Evolutionary conservation across 176 grass and related monocot genomes (phyloP), one percentile per base, ranked within the genome.

Genomic region (Bothriochloa decipiens): DNA sequence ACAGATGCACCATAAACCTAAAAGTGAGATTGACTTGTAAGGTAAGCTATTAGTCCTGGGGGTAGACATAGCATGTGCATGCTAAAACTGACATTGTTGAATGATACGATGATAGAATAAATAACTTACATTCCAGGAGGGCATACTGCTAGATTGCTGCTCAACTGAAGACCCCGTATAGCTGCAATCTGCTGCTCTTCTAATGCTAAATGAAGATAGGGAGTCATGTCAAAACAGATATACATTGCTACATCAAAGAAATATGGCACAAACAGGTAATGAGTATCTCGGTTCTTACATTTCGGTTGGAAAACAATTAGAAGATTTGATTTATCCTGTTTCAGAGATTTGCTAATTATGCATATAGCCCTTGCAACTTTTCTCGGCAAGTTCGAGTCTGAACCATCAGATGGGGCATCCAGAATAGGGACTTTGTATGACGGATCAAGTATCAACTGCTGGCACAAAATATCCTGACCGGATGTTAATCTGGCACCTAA

Each of bases 231-330:
- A 60, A 60, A 60, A 60, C 22, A 60, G 57, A 60, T 60, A 60
- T 60, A 60, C 57, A 60, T 60, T 60, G 57, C 57, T 60, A 63
- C 45, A 78, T 86, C 7, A 64, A 76, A 32, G 40, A 79, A 14
- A 68, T 28, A 22, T 40, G 49, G 49, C n/a, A 87, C 3, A 82
- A 68, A 36, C 46, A 57, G 16, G 82, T 23, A 20, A 53, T 41
- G 26, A 52, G 72, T 77, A 64, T 37, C 29, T 32, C 7, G 22
- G 11, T 75, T 78, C 92, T 91, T 90, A 98, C 95, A 95, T 86
- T 95, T 98, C 62, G 95, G 95, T 16, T 92, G 95, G 13, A 95
- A 98, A 85, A 91, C 87, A 81, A 98, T 68, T 32, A 98, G 77
- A 91, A 93, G 66, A 85, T 88, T 98, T 74, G 92, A 92, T 43